Conservation (phyloP, 2,329 filamentous ascomycete genomes). For the Microdochium paspali region DNA sequence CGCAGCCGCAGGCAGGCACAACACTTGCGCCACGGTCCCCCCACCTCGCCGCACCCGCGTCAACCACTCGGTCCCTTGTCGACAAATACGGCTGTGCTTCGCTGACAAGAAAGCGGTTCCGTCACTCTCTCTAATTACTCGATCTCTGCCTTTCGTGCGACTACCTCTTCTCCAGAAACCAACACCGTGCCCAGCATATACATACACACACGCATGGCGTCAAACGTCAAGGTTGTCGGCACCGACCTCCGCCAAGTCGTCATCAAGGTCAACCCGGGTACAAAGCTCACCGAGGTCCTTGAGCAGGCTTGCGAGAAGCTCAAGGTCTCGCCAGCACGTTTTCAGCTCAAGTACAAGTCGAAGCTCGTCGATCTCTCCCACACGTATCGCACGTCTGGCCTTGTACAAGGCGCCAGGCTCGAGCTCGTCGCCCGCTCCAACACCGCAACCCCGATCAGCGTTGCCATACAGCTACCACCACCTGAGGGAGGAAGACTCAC, state of each 20-base stretch:
- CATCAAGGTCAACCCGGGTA: constrained; percentile 75
- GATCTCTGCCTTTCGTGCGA: too few relatives aligned
- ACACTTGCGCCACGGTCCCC: not conserved
- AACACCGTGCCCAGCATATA: too few relatives aligned
- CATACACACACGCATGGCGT: constrained; percentile 50
- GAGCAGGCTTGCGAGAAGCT: constrained; percentile 83
- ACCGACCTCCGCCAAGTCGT: constrained; percentile 66
- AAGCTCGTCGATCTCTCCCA: constrained; percentile 79
- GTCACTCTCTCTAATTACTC: too few relatives aligned
- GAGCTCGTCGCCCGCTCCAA: constrained; percentile 84
- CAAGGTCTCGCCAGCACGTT: constrained; percentile 61
- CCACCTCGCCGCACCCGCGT: too few relatives aligned
- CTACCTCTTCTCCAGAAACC: too few relatives aligned
- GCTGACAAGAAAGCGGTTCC: too few relatives aligned
- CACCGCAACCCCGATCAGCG: constrained; percentile 74
- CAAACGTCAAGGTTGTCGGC: constrained; percentile 82
- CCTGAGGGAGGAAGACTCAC: constrained; percentile 64
- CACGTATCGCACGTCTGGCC: constrained; percentile 73
- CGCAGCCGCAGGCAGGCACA: not conserved
- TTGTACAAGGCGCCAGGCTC: constrained; percentile 79
- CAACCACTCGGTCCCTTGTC: not conserved
- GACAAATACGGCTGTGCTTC: too few relatives aligned
- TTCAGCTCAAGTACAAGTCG: constrained; percentile 79
- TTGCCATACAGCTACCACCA: constrained; percentile 78
- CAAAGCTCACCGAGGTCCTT: constrained; percentile 75